Base-by-base conservation (phyloP, 2,329 filamentous ascomycete genomes). In the Colletotrichum caudatum region DNA sequence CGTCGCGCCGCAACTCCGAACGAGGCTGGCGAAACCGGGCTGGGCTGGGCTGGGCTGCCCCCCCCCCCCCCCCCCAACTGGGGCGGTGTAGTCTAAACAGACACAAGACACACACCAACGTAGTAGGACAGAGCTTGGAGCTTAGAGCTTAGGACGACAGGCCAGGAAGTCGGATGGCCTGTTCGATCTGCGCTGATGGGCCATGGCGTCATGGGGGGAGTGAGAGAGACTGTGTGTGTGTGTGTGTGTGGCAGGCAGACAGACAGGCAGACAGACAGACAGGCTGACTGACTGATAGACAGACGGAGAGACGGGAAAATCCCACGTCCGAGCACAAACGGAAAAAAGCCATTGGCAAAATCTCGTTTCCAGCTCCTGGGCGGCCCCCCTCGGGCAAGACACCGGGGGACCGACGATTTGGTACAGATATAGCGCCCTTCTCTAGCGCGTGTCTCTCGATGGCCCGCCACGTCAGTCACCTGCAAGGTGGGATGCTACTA, bases 121-220 rank as follows among this genome's bases (percentile, higher is more conserved):
- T 29, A 29, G 29, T 29, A 29, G 29, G 39, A 20, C 3, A 37
- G 26, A 26, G 44, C 37, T 37, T 62, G n/a, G n/a, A n/a, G n/a
- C n/a, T n/a, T n/a, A 37, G 26, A 26, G 44, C 37, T 37, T 62
- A 18, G 29, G 44, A 62, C 44, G 59, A 62, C 20, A 33, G 33
- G 46, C 59, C 46, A 50, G 37, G 44, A 37, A n/a, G 26, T 20
- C 20, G 14, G 44, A 26, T 51, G 59, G 59, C 46, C 59, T 51
- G 44, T 39, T 62, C n/a, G 44, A 62, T 51, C 44, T 50, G 23
- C 59, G 8, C 20, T 33, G 33, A 26, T 51, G 59, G 44, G 44
- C 46, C 44, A 26, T 62, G 59, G 44, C 59, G 59, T 39, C 44
- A 61, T 48, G 58, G 46, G 14, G 26, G 39, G 44, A 46, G 44